These are phyloP conservation scores for Epichloe aotearoae DNA, from an alignment of 2,329 filamentous ascomycete genomes.

Conservation along the genomic window DNA sequence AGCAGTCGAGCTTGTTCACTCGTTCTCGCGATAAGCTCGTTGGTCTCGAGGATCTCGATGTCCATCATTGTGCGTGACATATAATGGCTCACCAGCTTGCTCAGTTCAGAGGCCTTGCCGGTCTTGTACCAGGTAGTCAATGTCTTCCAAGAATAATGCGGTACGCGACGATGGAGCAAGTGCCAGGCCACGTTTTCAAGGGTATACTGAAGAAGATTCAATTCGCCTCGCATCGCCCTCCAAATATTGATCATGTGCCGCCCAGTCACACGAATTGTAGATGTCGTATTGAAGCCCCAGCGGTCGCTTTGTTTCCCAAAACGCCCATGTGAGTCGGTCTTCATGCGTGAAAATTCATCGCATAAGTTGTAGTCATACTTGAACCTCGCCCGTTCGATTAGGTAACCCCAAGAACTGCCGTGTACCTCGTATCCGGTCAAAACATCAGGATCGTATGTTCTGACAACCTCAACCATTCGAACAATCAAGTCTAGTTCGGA, in stretches of 20 bases:
- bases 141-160: conserved; percentile 69
- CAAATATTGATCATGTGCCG: conserved; percentile 95
- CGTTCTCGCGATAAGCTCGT: conserved; percentile 76
- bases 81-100: conserved; percentile 69
- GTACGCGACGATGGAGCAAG: conserved; percentile 72
- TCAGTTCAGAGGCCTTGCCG: conserved; percentile 52
- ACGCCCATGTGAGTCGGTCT: conserved; percentile 65
- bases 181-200: conserved; percentile 95
- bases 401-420: conserved; percentile 84
- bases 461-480: conserved; percentile 76
- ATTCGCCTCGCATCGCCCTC: conserved; percentile 86
- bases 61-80: conserved; percentile 63
- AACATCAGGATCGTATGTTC: conserved; percentile 76
- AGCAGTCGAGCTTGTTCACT: conserved; percentile 89
- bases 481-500: conserved; percentile 78
- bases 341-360: conserved; percentile 84
- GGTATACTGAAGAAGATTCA: conserved; percentile 86
- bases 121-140: conserved; percentile 74
- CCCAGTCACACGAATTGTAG: conserved; percentile 82
- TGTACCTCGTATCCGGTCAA: conserved; percentile 93
- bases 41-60: conserved; percentile 80
- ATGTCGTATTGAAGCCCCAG: conserved; percentile 92
- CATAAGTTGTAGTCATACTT: conserved; percentile 87
- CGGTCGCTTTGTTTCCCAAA: conserved; percentile 77
- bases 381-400: conserved; percentile 75